Percentiles rank a stretch among this genome's conserved stretches.
phyloP scores from a whole-genome alignment of 352 stramenopile species.

The Plasmopara viticola region DNA sequence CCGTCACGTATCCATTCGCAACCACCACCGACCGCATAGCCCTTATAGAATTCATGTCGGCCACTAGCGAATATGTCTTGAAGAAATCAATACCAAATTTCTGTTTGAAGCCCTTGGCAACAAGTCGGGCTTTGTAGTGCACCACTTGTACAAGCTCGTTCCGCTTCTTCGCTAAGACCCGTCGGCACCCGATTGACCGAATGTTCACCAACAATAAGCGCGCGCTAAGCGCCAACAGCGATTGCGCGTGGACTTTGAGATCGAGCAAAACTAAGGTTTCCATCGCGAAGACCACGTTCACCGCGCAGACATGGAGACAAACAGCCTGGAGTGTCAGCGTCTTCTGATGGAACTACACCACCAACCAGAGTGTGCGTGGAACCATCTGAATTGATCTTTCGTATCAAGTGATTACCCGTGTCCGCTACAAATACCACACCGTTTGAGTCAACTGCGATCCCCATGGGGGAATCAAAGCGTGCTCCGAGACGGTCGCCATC shows the following conservation, averaged over 20 bases:
- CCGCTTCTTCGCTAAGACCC: too few species aligned
- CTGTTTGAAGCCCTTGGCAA: too few species aligned
- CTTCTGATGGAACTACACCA: constrained; percentile 42
- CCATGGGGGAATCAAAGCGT: constrained; percentile 91
- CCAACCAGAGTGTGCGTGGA: constrained; percentile 63
- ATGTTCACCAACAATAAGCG: constrained; percentile 83
- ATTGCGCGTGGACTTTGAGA: constrained; percentile 94
- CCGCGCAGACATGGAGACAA: constrained; percentile 85
- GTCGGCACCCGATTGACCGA: too few species aligned
- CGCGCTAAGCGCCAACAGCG: constrained; percentile 66
- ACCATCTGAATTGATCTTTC: constrained; percentile 65
- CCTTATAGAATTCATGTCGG: too few species aligned
- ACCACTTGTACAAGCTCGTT: too few species aligned
- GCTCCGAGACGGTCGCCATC: constrained; percentile 77
- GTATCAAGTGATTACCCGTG: constrained; percentile 93
- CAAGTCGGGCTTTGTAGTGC: too few species aligned
- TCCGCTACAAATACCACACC: constrained; percentile 92
- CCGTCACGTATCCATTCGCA: too few species aligned
- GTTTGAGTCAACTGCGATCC: constrained; percentile 70
- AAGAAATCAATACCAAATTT: too few species aligned
- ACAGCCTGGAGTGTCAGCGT: constrained; percentile 77
- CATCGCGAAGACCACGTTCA: constrained; percentile 84
- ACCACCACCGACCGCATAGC: too few species aligned
- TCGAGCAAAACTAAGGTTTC: constrained; percentile 71
- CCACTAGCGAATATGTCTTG: too few species aligned